A percentile compares a stretch with the other conserved stretches of the same genome.
Evolutionary conservation across 129 eudicot genomes (phyloP).

Genomic region (Heracleum sosnowskyi): DNA sequence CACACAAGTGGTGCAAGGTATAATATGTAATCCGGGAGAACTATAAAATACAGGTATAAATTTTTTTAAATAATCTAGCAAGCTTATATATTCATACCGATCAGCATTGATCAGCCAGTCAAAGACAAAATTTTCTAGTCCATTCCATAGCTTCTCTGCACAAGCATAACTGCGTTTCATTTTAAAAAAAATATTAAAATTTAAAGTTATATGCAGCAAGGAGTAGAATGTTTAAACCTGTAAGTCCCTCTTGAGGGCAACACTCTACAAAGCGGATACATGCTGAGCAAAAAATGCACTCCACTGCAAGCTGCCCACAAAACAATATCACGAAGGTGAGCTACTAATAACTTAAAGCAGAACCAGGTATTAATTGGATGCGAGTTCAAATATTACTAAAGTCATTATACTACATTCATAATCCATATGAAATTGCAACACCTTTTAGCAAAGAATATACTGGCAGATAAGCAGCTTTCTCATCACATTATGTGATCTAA

Average conservation of each 20-base stretch:
- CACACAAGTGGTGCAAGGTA: background rate
- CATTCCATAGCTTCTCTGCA: conserved; percentile 96
- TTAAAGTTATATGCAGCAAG: conserved; percentile 13
- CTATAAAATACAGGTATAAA: conserved; percentile 2
- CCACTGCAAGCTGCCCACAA: conserved; percentile 82
- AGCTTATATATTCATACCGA: conserved; percentile 46
- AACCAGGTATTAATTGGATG: conserved; percentile 7
- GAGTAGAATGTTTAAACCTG: conserved; percentile 45
- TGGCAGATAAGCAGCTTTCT: too few species aligned
- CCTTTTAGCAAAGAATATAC: background rate
- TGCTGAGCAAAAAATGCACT: conserved; percentile 98
- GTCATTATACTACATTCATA: background rate
- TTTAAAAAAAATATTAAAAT: conserved; percentile 4
- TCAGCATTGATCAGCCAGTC: conserved; percentile 99
- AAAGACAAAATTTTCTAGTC: conserved; percentile 95
- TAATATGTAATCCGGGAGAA: conserved; percentile 6
- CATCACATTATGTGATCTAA: too few species aligned
- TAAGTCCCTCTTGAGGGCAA: conserved; percentile 99
- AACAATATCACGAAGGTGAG: conserved; percentile 16
- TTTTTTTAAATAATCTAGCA: conserved; percentile 7
- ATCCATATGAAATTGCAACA: background rate
- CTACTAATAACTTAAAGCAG: conserved; percentile 2
- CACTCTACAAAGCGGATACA: conserved; percentile 98
- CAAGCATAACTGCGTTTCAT: conserved; percentile 7
- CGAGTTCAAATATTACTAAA: background rate